These are phyloP conservation scores for Cladosporium sp. DNA, from an alignment of 2,329 filamentous ascomycete genomes.

Conservation along the genomic window DNA sequence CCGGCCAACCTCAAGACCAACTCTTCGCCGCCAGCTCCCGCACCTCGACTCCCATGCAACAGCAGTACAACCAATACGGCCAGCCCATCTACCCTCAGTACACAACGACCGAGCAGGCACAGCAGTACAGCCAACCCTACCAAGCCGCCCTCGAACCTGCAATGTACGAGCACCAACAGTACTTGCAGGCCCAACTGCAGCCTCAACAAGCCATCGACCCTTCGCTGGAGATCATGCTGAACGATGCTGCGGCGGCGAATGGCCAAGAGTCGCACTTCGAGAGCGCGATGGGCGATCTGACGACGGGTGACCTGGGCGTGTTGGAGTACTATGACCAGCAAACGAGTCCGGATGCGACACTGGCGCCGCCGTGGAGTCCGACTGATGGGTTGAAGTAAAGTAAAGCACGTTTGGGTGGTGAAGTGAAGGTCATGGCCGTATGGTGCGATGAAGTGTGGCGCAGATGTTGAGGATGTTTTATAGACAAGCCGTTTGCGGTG, in stretches of 20 bases:
- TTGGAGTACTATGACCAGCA: slow-evolving; percentile 25
- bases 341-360: slow-evolving; percentile 22
- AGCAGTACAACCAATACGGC: slow-evolving; percentile 25
- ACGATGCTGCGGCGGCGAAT: slow-evolving; percentile 16
- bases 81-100: slow-evolving; percentile 24
- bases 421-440: too few relatives aligned
- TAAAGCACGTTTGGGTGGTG: too few relatives aligned
- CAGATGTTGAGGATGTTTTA: too few relatives aligned
- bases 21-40: slow-evolving; percentile 27
- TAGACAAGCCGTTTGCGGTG: too few relatives aligned
- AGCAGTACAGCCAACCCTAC: slow-evolving; percentile 18
- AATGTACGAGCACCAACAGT: slow-evolving; percentile 29
- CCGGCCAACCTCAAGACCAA: slow-evolving; percentile 25
- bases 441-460: too few relatives aligned
- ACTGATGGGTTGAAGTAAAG: slow-evolving; percentile 16
- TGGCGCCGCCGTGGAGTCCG: slow-evolving; percentile 25
- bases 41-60: slow-evolving; percentile 26
- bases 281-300: slow-evolving; percentile 26
- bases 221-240: slow-evolving; percentile 22
- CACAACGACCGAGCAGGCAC: slow-evolving; percentile 1
- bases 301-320: slow-evolving; percentile 13
- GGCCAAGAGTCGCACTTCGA: slow-evolving; percentile 26
- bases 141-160: slow-evolving; percentile 15
- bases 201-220: slow-evolving; percentile 30
- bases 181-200: slow-evolving; percentile 27